phyloP scores from a whole-genome alignment of 2,329 filamentous ascomycete species.

The Ophiostoma tasmaniense region DNA sequence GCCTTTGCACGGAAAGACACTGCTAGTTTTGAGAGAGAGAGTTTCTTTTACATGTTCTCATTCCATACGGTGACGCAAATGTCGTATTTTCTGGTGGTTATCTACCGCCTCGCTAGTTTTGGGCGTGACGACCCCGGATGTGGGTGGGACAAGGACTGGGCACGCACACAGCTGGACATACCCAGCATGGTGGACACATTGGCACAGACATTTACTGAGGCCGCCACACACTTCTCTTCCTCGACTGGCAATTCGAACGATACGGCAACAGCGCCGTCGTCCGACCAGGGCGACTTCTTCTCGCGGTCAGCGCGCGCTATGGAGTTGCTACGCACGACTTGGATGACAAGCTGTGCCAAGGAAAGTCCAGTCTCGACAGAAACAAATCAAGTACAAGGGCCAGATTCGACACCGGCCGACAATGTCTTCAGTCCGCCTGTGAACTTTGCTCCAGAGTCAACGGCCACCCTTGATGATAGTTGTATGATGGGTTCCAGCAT shows the following conservation, averaged over 20 bases:
- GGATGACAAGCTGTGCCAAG: neutral
- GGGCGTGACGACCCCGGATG: conserved; percentile 7
- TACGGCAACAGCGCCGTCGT: neutral
- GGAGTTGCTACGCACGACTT: neutral
- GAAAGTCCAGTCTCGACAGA: neutral
- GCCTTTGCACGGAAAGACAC: neutral
- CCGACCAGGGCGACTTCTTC: neutral
- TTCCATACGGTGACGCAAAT: conserved; percentile 13
- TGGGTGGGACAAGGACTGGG: conserved; percentile 15
- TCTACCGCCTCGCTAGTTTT: conserved; percentile 12
- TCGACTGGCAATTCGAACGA: neutral
- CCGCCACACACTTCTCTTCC: neutral
- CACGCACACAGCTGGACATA: conserved; percentile 10
- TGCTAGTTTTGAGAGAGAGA: neutral
- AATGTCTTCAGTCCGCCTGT: neutral
- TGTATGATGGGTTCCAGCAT: neutral
- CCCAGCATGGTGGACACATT: neutral
- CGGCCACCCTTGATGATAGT: neutral
- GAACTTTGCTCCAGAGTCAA: neutral
- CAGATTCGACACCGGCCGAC: neutral
- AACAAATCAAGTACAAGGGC: neutral
- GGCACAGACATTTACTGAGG: neutral
- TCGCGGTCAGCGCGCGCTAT: neutral
- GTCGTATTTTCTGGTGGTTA: conserved; percentile 8
- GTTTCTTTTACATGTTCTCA: conserved; percentile 13